phyloP scores from a whole-genome alignment of 2,329 filamentous ascomycete species.

The Pestalotiopsis sp. region DNA sequence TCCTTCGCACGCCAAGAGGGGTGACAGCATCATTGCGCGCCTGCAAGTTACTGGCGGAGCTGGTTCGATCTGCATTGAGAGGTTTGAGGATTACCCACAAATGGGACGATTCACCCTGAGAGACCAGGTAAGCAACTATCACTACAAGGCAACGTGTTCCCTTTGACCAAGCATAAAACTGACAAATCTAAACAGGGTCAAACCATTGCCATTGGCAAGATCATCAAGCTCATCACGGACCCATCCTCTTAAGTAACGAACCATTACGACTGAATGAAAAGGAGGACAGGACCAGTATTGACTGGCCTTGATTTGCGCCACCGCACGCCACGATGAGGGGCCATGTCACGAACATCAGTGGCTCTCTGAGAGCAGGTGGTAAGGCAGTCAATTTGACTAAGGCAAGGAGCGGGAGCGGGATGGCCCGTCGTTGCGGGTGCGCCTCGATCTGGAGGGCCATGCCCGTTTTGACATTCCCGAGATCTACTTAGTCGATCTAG shows the following conservation, averaged over 20 bases:
- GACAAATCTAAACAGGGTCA: constrained; percentile 67
- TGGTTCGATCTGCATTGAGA: constrained; percentile 88
- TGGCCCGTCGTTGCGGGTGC: neutral
- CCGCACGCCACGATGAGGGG: neutral
- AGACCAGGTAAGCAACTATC: constrained; percentile 68
- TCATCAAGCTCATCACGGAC: constrained; percentile 77
- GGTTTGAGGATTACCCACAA: constrained; percentile 94
- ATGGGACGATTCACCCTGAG: constrained; percentile 87
- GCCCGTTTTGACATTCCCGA: neutral
- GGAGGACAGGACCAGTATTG: neutral
- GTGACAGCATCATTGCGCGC: constrained; percentile 85
- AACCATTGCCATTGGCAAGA: constrained; percentile 99
- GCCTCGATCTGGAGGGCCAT: neutral
- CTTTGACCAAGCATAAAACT: constrained; percentile 27
- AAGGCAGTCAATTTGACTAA: neutral
- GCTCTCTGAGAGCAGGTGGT: neutral
- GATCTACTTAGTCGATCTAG: neutral
- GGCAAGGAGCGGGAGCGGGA: constrained; percentile 1
- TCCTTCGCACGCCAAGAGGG: constrained; percentile 85
- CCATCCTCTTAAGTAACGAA: constrained; percentile 27
- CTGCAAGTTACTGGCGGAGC: constrained; percentile 85
- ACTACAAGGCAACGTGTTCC: constrained; percentile 9
- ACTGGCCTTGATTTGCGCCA: neutral
- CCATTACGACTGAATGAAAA: constrained; percentile 9
- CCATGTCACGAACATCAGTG: neutral